Evolutionary conservation across 495 filamentous ascomycete genomes (phyloP).

Genomic region (Platismatia glauca): DNA sequence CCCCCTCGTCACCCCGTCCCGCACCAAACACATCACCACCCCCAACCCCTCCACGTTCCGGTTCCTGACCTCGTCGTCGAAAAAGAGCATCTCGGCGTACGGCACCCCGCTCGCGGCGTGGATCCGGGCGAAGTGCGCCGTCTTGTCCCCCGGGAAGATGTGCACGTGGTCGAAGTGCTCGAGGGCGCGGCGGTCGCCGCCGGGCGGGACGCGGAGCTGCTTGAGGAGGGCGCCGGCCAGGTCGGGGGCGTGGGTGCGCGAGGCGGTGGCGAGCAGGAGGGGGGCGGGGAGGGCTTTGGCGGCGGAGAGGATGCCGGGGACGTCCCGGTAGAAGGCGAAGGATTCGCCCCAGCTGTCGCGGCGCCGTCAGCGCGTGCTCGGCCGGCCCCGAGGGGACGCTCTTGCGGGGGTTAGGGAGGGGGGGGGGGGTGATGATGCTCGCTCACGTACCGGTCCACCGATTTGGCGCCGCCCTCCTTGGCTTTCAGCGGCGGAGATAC

Average conservation of each 20-base stretch:
- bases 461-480: constrained; percentile 46
- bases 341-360: constrained; percentile 56
- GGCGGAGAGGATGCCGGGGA: constrained; percentile 60
- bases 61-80: constrained; percentile 88
- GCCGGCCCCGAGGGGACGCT: too few species aligned
- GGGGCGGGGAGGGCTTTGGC: constrained; percentile 35
- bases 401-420: too few species aligned
- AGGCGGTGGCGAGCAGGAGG: constrained; percentile 66
- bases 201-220: constrained; percentile 55
- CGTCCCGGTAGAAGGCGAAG: constrained; percentile 74
- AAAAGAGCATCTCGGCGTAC: constrained; percentile 88
- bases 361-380: neutral
- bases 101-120: constrained; percentile 51
- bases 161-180: constrained; percentile 76
- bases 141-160: constrained; percentile 85
- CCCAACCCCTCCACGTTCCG: constrained; percentile 75
- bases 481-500: constrained; percentile 70
- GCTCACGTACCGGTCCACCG: constrained; percentile 37
- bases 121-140: constrained; percentile 69
- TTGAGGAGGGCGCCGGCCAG: constrained; percentile 73
- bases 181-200: constrained; percentile 47
- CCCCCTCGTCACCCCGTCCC: constrained; percentile 66
- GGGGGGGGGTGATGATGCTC: too few species aligned
- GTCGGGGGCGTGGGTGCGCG: constrained; percentile 73
- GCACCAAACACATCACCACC: constrained; percentile 72